Base-by-base conservation (phyloP, 805 yeast genomes). In the Candida lessepsii region DNA sequence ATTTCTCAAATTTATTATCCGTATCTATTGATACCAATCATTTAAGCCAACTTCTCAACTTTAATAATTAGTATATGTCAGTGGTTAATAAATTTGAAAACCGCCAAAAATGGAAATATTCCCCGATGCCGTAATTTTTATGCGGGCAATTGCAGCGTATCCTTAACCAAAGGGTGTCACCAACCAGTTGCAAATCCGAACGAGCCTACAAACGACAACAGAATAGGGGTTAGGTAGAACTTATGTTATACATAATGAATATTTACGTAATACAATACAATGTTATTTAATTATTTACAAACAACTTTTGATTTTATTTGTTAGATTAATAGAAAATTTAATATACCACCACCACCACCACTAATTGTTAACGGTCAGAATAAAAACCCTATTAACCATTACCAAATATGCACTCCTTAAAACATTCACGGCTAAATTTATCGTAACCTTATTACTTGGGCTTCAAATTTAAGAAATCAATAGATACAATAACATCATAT, bases 401-500 rank as follows among this genome's bases (percentile, higher is more conserved):
- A n/a, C n/a, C n/a, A n/a, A n/a, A n/a, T n/a, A n/a, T n/a, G n/a
- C n/a, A n/a, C n/a, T n/a, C n/a, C n/a, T n/a, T n/a, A n/a, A n/a
- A n/a, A n/a, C n/a, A n/a, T n/a, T n/a, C n/a, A n/a, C n/a, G n/a
- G n/a, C n/a, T n/a, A n/a, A n/a, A n/a, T n/a, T n/a, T n/a, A n/a
- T n/a, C n/a, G n/a, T n/a, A n/a, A n/a, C n/a, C n/a, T 23, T 35
- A 35, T 5, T 33, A 18, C 43, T 53, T 66, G n/a, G 72, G 73
- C 47, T 69, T 68, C 50, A 70, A 59, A 46, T 67, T 68, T 90
- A 96, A 89, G 64, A 91, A 91, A 62, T 90, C 97, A 44, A 91
- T 71, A 26, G 93, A 82, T 2, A 95, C 95, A 48, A 93, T 93
- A 31, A 89, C 90, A 56, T 93, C 98, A 50, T 78, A 83, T 2